These are phyloP conservation scores for Micromonas pusilla DNA, from an alignment of 139 green algal species.

Conservation along the genomic window DNA sequence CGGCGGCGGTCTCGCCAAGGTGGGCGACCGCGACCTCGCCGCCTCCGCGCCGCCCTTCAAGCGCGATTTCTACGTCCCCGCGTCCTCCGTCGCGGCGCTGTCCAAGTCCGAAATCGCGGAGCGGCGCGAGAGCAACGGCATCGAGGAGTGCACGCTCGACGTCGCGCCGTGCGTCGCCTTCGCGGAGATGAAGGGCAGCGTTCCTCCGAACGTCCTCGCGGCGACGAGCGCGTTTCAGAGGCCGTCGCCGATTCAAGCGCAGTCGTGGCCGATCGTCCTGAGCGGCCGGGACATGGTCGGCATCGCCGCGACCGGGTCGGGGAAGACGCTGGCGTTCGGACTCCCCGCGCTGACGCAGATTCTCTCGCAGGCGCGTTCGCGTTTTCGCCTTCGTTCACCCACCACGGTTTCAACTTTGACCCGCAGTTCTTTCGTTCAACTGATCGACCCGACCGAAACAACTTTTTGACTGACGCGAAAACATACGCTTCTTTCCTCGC, in stretches of 20 bases:
- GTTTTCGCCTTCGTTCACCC: too few relatives aligned
- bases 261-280: constrained; percentile 74
- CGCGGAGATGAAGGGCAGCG: not conserved
- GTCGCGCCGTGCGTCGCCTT: not conserved
- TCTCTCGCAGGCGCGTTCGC: too few relatives aligned
- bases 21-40: not conserved
- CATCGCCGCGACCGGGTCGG: constrained; percentile 78
- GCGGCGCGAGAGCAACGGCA: not conserved
- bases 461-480: too few relatives aligned
- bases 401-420: too few relatives aligned
- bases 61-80: not conserved
- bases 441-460: too few relatives aligned
- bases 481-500: too few relatives aligned
- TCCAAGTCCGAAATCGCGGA: not conserved
- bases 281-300: constrained; percentile 68
- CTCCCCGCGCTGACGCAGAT: constrained; percentile 18
- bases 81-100: not conserved
- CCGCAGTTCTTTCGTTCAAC: too few relatives aligned
- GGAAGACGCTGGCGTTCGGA: constrained; percentile 78
- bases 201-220: constrained; percentile 30
- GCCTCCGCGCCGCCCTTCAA: not conserved
- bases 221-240: constrained; percentile 57
- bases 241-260: constrained; percentile 77
- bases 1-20: not conserved
- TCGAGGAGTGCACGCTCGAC: not conserved